Evolutionary conservation across 2,329 filamentous ascomycete genomes (phyloP).

Genomic region (Septoria petroselini): DNA sequence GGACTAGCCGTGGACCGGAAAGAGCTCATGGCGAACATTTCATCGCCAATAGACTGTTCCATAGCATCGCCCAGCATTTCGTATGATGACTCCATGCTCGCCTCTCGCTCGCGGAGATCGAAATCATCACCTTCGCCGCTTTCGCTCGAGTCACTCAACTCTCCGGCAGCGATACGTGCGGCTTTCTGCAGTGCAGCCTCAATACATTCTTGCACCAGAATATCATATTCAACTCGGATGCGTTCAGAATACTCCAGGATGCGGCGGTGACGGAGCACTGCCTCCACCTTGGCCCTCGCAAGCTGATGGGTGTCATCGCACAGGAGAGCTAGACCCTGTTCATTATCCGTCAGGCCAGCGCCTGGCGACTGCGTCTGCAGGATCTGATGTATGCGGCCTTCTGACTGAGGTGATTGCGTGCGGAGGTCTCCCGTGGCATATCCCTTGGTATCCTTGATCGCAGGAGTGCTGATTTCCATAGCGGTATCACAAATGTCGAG

Average conservation of each 20-base stretch:
- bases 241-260: slow-evolving; percentile 96
- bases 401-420: slow-evolving; percentile 92
- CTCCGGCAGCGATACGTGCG: slow-evolving; percentile 78
- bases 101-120: slow-evolving; percentile 27
- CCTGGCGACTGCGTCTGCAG: slow-evolving; percentile 95
- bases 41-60: slow-evolving; percentile 46
- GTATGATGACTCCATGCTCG: slow-evolving; percentile 13
- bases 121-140: slow-evolving; percentile 28
- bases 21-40: slow-evolving; percentile 25
- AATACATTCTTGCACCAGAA: slow-evolving; percentile 93
- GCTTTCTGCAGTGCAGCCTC: slow-evolving; percentile 88
- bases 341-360: slow-evolving; percentile 85
- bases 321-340: slow-evolving; percentile 82
- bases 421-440: slow-evolving; percentile 72
- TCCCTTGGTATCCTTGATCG: slow-evolving; percentile 77
- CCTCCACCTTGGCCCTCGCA: slow-evolving; percentile 85
- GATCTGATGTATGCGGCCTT: slow-evolving; percentile 90
- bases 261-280: slow-evolving; percentile 82
- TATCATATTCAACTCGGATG: slow-evolving; percentile 88
- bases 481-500: slow-evolving; percentile 95
- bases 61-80: slow-evolving; percentile 37
- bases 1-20: slow-evolving; percentile 31
- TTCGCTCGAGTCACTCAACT: slow-evolving; percentile 71
- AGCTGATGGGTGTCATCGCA: slow-evolving; percentile 85
- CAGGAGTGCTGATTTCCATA: slow-evolving; percentile 88